These are phyloP conservation scores for Helotiales sp. DNA, from an alignment of 2,329 filamentous ascomycete genomes.

Conservation along the genomic window DNA sequence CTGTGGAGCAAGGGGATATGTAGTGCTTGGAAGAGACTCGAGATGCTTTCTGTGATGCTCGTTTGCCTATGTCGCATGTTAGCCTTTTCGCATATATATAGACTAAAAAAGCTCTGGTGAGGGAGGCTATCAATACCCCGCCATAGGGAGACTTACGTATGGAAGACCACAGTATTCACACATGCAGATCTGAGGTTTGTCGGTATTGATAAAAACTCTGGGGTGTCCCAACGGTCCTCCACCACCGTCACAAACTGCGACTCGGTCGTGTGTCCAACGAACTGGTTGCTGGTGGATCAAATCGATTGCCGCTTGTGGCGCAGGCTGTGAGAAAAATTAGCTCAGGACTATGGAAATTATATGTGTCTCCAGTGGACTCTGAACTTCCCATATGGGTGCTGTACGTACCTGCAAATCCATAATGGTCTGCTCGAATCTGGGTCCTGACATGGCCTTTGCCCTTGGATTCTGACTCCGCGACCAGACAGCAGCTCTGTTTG, in stretches of 20 bases:
- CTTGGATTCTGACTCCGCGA: conserved; percentile 83
- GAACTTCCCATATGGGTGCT: neutral
- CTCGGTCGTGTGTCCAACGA: conserved; percentile 81
- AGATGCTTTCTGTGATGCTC: conserved; percentile 86
- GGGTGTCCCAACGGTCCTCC: conserved; percentile 91
- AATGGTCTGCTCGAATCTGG: conserved; percentile 96
- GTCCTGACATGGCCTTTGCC: conserved; percentile 85
- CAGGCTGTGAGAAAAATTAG: conserved; percentile 66
- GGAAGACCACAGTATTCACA: conserved; percentile 95
- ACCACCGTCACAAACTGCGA: conserved; percentile 89
- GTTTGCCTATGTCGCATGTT: conserved; percentile 67
- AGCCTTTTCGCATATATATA: conserved; percentile 6
- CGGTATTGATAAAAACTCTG: conserved; percentile 94
- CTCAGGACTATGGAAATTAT: conserved; percentile 12
- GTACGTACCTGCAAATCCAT: conserved; percentile 82
- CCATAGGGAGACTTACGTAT: conserved; percentile 67
- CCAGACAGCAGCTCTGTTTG: conserved; percentile 84
- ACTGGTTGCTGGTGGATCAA: conserved; percentile 97
- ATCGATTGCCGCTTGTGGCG: conserved; percentile 87
- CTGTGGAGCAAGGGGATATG: conserved; percentile 76
- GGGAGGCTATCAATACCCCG: neutral
- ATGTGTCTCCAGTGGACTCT: neutral
- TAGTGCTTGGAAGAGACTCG: conserved; percentile 78
- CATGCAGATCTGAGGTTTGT: conserved; percentile 90
- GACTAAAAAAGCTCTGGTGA: neutral